Evolutionary conservation across 2,329 filamentous ascomycete species (phyloP).

Genomic region (Diaporthe capsici): DNA sequence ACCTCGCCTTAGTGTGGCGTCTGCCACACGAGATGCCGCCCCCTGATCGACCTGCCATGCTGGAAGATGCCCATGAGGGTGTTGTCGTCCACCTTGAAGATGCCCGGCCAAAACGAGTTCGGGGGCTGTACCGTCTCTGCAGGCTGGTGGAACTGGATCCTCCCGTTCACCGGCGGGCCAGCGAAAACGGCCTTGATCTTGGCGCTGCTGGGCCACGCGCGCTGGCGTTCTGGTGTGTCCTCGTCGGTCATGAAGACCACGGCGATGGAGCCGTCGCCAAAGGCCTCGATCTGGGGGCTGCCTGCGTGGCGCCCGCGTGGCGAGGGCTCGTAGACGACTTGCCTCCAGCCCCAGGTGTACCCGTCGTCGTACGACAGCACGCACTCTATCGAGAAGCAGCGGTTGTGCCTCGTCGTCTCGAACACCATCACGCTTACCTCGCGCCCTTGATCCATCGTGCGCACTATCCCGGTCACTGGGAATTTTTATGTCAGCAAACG

Average conservation of each 20-base stretch:
- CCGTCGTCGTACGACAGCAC: constrained; percentile 61
- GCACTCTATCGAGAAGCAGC: constrained; percentile 59
- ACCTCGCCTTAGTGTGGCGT: neutral
- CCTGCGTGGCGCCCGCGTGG: constrained; percentile 54
- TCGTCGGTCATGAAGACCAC: constrained; percentile 64
- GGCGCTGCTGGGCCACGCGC: constrained; percentile 57
- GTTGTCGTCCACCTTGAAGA: constrained; percentile 35
- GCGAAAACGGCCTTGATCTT: constrained; percentile 57
- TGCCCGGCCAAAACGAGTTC: constrained; percentile 38
- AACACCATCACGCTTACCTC: constrained; percentile 61
- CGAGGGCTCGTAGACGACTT: constrained; percentile 56
- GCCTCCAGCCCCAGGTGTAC: constrained; percentile 55
- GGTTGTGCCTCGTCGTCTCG: constrained; percentile 57
- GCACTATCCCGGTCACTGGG: constrained; percentile 57
- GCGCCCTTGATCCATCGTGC: constrained; percentile 49
- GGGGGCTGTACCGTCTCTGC: constrained; percentile 23
- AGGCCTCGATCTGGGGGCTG: constrained; percentile 60
- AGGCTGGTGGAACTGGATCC: constrained; percentile 38
- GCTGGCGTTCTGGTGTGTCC: constrained; percentile 48
- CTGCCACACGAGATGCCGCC: constrained; percentile 30
- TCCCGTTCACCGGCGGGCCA: constrained; percentile 35
- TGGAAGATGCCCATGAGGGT: constrained; percentile 37
- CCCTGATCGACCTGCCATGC: constrained; percentile 31
- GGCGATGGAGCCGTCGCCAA: constrained; percentile 55
- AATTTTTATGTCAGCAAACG: neutral